Conservation (phyloP, 2,329 filamentous ascomycete genomes). For the Fusarium praegraminearum region DNA sequence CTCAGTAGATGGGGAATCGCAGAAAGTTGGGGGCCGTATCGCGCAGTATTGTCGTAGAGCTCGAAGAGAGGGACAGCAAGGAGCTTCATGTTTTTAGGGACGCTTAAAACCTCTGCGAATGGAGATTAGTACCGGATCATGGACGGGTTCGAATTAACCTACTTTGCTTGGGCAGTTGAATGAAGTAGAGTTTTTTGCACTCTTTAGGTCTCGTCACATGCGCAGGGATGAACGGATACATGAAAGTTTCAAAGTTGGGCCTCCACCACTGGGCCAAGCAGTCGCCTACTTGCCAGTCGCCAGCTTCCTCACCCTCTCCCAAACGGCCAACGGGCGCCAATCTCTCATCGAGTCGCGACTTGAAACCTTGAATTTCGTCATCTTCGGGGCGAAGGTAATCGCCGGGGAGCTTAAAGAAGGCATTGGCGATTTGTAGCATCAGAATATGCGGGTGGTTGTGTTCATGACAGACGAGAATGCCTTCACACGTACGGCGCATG, state of each 20-base stretch:
- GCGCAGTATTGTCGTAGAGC: conserved; percentile 94
- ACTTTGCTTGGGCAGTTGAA: conserved; percentile 93
- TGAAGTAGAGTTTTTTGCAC: conserved; percentile 99
- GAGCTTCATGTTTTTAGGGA: conserved; percentile 99
- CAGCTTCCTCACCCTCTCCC: conserved; percentile 85
- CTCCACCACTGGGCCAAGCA: conserved; percentile 98
- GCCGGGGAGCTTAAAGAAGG: conserved; percentile 98
- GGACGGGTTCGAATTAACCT: conserved; percentile 39
- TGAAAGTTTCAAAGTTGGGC: conserved; percentile 99
- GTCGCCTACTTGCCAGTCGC: conserved; percentile 93
- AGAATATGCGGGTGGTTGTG: conserved; percentile 99
- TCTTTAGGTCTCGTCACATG: conserved; percentile 98
- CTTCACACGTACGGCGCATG: conserved; percentile 97
- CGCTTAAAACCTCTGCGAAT: conserved; percentile 84
- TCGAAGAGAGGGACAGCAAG: conserved; percentile 97
- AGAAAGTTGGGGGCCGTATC: conserved; percentile 95
- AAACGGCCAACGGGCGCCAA: conserved; percentile 90
- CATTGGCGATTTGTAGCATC: conserved; percentile 99
- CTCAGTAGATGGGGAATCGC: conserved; percentile 96
- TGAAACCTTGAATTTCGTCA: conserved; percentile 95
- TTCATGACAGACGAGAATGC: conserved; percentile 96
- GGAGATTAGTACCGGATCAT: conserved; percentile 9
- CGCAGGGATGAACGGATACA: conserved; percentile 98
- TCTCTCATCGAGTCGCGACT: conserved; percentile 89
- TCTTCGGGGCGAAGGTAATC: conserved; percentile 93